Base-by-base conservation (phyloP, 345 rosid genomes). In the Leavenworthia alabamica region DNA sequence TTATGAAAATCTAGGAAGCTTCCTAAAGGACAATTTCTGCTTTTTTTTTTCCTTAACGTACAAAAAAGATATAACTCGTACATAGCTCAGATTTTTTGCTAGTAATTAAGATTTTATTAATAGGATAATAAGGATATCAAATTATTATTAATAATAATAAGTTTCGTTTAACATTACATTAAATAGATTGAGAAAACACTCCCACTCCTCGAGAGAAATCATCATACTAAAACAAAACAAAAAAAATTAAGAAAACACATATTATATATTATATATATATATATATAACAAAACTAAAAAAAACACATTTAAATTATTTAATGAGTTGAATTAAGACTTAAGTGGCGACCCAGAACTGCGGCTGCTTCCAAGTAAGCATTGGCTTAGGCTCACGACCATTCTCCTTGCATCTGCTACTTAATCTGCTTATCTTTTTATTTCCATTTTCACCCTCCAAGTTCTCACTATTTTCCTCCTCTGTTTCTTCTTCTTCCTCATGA, bases 401-500 rank as follows among this genome's bases (percentile, higher is more conserved):
- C 68, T 83, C 89, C 35, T 74, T 86, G 81, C 96, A 86, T 42
- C 89, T 77, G 9, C 72, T 53, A 41, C 79, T 70, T 43, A 68
- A 73, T 43, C 73, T 76, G 10, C 40, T 51, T 20, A 65, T 48
- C 29, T 74, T 77, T 47, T 69, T 75, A 43, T 66, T 77, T 47
- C 80, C 87, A 55, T 16, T 74, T 76, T 73, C 61, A 43, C 62
- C 83, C 74, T 70, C 73, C 29, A 63, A 20, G 11, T 40, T 56
- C 46, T 64, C 75, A 37, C 23, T 19, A 53, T 24, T 48, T 46
- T 51, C 71, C 58, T 73, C 73, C 17, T 66, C 73, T 32, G 15
- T 39, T n/a, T 56, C 81, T 14, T 60, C 58, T 5, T 43, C 20
- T 7, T 50, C 66, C 14, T 57, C 60, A 0, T 47, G 20, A 1